These are phyloP conservation scores for Vigna angularis DNA, from an alignment of 306 rosid species.

Conservation along the genomic window DNA sequence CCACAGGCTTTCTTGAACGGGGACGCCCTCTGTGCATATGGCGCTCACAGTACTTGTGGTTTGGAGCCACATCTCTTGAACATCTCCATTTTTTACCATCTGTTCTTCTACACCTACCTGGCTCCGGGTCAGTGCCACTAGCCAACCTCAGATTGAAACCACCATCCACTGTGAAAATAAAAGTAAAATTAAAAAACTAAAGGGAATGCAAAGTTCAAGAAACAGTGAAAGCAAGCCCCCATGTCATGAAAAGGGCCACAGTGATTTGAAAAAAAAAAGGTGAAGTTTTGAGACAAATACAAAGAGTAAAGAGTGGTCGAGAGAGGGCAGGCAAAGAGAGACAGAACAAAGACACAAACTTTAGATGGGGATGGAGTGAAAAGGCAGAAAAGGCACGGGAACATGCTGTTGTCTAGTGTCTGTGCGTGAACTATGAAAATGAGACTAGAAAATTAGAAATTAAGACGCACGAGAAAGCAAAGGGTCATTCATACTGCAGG, in stretches of 20 bases:
- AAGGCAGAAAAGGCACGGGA: conserved; percentile 12
- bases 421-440: conserved; percentile 6
- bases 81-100: conserved; percentile 96
- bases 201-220: conserved; percentile 39
- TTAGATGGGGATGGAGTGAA: conserved; percentile 16
- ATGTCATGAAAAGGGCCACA: conserved; percentile 33
- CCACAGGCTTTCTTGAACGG: conserved; percentile 99
- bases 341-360: conserved; percentile 42
- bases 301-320: conserved; percentile 6
- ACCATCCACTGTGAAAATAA: conserved; percentile 46
- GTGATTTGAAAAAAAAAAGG: conserved; percentile 39
- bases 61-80: conserved; percentile 79
- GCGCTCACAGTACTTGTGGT: conserved; percentile 80
- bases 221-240: conserved; percentile 32
- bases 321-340: neutral
- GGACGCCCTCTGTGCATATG: conserved; percentile 96
- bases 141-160: conserved; percentile 65
- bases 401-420: neutral
- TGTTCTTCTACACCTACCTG: conserved; percentile 81
- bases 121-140: conserved; percentile 66
- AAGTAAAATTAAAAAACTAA: neutral
- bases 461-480: neutral
- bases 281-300: conserved; percentile 7
- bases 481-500: conserved; percentile 47
- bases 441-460: neutral